Evolutionary conservation across 140 eudicot species (phyloP), one percentile per base, ranked within the genome.

Genomic region (Oenanthe javanica): DNA sequence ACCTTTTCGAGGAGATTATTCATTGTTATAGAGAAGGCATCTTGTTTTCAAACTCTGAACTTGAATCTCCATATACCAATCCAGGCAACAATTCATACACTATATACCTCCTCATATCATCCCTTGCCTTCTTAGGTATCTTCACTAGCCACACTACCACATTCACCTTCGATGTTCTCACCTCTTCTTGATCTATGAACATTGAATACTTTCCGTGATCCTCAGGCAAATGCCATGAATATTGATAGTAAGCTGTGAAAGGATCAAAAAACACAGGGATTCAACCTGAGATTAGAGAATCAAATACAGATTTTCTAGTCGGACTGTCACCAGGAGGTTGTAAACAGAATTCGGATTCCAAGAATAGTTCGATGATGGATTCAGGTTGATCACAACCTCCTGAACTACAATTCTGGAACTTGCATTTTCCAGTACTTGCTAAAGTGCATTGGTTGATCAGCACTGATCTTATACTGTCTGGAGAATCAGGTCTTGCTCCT

Each of bases 271-370:
- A 27, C n/a, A 93, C 98, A 0, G 98, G 98, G 25, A 93, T 93
- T 72, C 98, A 93, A 1, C 98, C 97, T 0, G 96, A 84, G 38
- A 91, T 81, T 31, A 93, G 83, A 0, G 98, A 89, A 84, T 93
- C 97, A 46, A 93, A 93, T 25, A 93, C 92, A 9, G 98, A 93
- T 76, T 91, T 93, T 78, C 98, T 82, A 0, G 98, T 93, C 21
- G 98, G 95, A 75, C 98, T 93, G 76, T 93, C 98, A 0, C 98
- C 98, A 10, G 92, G 92, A 79, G 97, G 98, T 80, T 91, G 98
- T 72, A 93, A 83, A 78, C 98, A 93, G 66, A 93, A 91, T 74
- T 93, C 98, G 7, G 98, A 93, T 81, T 88, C 93, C 48, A 80
- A 83, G 84, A 93, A 89, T 36, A 91, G 89, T 77, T 82, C 83